Evolutionary conservation across 2,329 filamentous ascomycete genomes (phyloP).

Genomic region (Xylariaceae sp.): DNA sequence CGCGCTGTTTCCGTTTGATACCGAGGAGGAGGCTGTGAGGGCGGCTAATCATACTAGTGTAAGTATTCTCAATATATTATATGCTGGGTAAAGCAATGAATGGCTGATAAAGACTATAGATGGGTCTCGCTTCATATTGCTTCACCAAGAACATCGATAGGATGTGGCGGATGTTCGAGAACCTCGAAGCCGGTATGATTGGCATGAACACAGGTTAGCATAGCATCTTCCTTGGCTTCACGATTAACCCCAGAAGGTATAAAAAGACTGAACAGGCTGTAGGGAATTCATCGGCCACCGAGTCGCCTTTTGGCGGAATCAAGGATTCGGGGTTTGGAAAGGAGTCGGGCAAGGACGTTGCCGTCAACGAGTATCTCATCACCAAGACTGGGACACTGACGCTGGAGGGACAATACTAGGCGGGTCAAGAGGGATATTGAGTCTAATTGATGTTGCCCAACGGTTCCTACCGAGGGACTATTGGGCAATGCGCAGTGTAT

Average conservation of each 20-base stretch:
- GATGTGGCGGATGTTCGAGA: slow-evolving; percentile 60
- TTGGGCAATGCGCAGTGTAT: no score
- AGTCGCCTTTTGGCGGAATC: slow-evolving; percentile 52
- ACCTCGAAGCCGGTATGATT: slow-evolving; percentile 58
- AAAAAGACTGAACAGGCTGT: not conserved
- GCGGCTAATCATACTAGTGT: slow-evolving; percentile 58
- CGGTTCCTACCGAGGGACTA: no score
- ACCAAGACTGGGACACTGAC: slow-evolving; percentile 50
- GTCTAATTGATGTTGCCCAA: not conserved
- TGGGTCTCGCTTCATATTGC: slow-evolving; percentile 61
- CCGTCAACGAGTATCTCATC: slow-evolving; percentile 49
- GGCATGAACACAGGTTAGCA: slow-evolving; percentile 48
- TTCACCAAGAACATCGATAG: slow-evolving; percentile 63
- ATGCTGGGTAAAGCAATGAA: not conserved
- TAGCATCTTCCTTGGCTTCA: not conserved
- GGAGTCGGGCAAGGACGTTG: slow-evolving; percentile 51
- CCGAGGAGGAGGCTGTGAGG: slow-evolving; percentile 56
- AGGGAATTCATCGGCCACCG: slow-evolving; percentile 46
- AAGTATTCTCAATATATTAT: slow-evolving; percentile 5
- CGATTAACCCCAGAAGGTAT: not conserved
- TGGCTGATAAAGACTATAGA: slow-evolving; percentile 32
- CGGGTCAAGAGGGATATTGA: not conserved
- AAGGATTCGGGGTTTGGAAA: slow-evolving; percentile 52
- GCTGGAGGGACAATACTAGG: slow-evolving; percentile 42
- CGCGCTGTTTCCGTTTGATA: slow-evolving; percentile 58